Evolutionary conservation across 768 basidiomycete genomes (phyloP), one percentile per base, ranked within the genome.

Genomic region (Suillus brevipes): DNA sequence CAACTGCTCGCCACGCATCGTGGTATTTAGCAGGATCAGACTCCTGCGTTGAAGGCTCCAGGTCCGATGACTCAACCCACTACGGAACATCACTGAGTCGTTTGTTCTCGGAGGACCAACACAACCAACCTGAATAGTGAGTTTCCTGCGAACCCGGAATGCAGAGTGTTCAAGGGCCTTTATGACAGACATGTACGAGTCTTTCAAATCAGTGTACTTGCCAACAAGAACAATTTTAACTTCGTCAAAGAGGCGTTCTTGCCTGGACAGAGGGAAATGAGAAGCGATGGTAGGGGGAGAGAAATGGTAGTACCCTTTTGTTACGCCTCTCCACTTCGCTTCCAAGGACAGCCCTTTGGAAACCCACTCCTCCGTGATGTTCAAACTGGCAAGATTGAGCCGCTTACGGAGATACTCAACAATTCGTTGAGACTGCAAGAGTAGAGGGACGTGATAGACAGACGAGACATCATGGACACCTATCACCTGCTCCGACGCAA

Each of bases 141-240:
- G 85, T 73, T 92, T 95, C 64, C 93, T 82, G 64, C 88, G 91
- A 62, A 97, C 92, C 50, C 94, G 87, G 81, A 99, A 94, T 1
- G 96, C 94, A 6, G 96, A 95, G 77, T 99, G 97, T 78, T 99
- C 97, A 42, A 99, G 83, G 25, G 97, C 88, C 82, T 99, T 99
- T 72, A 89, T 89, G 63, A 99, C 97, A 36, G 92, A 95, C 94
- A 98, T 99, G 76, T 99, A 99, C 34, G 96, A 97, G 77, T 99
- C 97, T 78, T 95, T 93, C 56, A 99, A 82, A 68, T 94, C 89
- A 14, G 95, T 98, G 81, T 99, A 99, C 79, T 99, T 99, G 53
- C 97, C 97, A 18, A 99, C 96, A 60, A 99, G 83, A 25, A 90
- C 94, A 67, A 99, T 91, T 53, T 86, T 87, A 53, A 97, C 95